These are phyloP conservation scores for Agaricales sp. DNA, from an alignment of 1,284 basidiomycete species.

Conservation along the genomic window DNA sequence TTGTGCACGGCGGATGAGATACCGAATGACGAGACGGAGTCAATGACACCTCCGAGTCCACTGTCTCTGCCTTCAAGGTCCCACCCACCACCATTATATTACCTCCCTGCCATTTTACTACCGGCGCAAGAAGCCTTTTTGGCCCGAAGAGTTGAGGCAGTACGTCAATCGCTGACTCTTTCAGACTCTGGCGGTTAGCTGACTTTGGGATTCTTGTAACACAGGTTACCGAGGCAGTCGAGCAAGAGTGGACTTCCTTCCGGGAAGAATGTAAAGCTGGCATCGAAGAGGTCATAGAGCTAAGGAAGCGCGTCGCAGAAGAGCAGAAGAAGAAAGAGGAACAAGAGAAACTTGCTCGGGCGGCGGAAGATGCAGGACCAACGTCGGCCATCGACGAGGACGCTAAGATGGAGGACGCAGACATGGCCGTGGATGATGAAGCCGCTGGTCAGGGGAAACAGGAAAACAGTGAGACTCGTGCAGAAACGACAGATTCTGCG, in stretches of 20 bases:
- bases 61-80: slow-evolving; percentile 44
- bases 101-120: slow-evolving; percentile 58
- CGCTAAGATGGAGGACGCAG: slow-evolving; percentile 36
- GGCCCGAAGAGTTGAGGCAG: slow-evolving; percentile 49
- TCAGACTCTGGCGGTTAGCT: background rate
- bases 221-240: slow-evolving; percentile 55
- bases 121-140: slow-evolving; percentile 65
- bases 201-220: too few species aligned
- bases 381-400: slow-evolving; percentile 14
- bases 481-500: slow-evolving; percentile 10
- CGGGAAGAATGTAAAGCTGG: slow-evolving; percentile 44
- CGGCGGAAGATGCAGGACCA: slow-evolving; percentile 12
- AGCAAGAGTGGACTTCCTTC: slow-evolving; percentile 61
- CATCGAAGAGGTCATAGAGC: slow-evolving; percentile 48
- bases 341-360: slow-evolving; percentile 17
- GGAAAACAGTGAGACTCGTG: slow-evolving; percentile 24
- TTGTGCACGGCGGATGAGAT: slow-evolving; percentile 64
- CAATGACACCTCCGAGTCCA: slow-evolving; percentile 20
- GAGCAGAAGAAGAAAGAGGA: slow-evolving; percentile 42
- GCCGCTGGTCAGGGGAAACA: slow-evolving; percentile 23
- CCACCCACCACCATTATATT: slow-evolving; percentile 68
- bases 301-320: slow-evolving; percentile 55
- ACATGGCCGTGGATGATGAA: slow-evolving; percentile 15
- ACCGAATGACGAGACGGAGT: slow-evolving; percentile 18
- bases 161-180: slow-evolving; percentile 20